phyloP scores from a whole-genome alignment of 495 filamentous ascomycete species.

The Schizothecium vesticola region DNA sequence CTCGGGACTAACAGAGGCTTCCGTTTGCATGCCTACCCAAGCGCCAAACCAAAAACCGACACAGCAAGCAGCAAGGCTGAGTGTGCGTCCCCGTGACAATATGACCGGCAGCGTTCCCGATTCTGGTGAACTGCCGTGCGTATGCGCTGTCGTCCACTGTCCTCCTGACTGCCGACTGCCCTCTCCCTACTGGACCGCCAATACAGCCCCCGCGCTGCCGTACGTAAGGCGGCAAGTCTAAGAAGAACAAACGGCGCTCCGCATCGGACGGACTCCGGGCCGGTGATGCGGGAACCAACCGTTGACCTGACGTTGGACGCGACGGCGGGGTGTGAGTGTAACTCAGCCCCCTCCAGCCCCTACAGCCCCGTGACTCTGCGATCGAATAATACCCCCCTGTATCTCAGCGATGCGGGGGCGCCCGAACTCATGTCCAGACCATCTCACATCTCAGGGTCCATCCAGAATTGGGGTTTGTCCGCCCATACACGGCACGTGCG shows the following conservation, averaged over 20 bases:
- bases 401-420: neutral
- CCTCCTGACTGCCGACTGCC: slow-evolving; percentile 1
- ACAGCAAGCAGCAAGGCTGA: slow-evolving; percentile 1
- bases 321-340: neutral
- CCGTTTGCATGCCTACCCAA: neutral
- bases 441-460: neutral
- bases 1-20: neutral
- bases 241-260: neutral
- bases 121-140: neutral
- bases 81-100: neutral
- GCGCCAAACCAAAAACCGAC: neutral
- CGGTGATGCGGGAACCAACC: neutral
- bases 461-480: neutral
- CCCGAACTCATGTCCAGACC: neutral
- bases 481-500: neutral
- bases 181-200: neutral
- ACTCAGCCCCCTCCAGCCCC: neutral
- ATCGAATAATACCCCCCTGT: neutral
- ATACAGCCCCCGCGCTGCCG: neutral
- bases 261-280: neutral
- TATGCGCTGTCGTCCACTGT: neutral
- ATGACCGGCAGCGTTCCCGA: neutral
- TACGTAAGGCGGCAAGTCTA: neutral
- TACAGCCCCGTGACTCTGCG: neutral
- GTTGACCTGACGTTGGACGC: neutral